Evolutionary conservation across 495 filamentous ascomycete genomes (phyloP).

Genomic region (Glonium stellatum): DNA sequence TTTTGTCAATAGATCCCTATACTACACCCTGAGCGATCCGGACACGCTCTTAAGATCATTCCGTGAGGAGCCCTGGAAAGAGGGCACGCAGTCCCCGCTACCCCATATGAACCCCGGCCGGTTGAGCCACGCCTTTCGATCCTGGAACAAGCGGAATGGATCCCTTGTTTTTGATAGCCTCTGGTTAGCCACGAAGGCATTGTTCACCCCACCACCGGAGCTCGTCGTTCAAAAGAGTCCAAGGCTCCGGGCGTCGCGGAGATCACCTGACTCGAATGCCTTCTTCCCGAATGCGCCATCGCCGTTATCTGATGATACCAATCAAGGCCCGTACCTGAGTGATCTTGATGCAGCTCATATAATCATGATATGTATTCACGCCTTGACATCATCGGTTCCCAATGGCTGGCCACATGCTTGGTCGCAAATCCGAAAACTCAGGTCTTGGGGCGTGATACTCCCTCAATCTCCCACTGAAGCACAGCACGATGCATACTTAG

Average conservation of each 20-base stretch:
- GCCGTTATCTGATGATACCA: not conserved
- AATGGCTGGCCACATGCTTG: slow-evolving; percentile 41
- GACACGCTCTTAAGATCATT: slow-evolving; percentile 61
- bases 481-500: slow-evolving; percentile 2
- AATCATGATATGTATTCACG: slow-evolving; percentile 50
- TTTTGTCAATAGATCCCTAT: slow-evolving; percentile 69
- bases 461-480: slow-evolving; percentile 6
- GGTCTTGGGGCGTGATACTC: slow-evolving; percentile 46
- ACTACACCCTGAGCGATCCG: slow-evolving; percentile 63
- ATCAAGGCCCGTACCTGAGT: slow-evolving; percentile 33
- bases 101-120: slow-evolving; percentile 40
- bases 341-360: slow-evolving; percentile 53
- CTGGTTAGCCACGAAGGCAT: slow-evolving; percentile 61
- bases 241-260: slow-evolving; percentile 17
- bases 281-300: not conserved
- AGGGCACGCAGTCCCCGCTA: slow-evolving; percentile 11
- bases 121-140: slow-evolving; percentile 36
- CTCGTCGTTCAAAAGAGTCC: slow-evolving; percentile 39
- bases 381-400: slow-evolving; percentile 48
- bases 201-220: slow-evolving; percentile 59
- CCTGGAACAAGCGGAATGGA: slow-evolving; percentile 25
- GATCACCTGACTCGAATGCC: not conserved
- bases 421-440: slow-evolving; percentile 46
- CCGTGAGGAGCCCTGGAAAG: slow-evolving; percentile 35
- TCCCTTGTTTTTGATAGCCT: slow-evolving; percentile 65